Base-by-base conservation (phyloP, 2,329 filamentous ascomycete genomes). In the Aspergillus novoparasiticus region DNA sequence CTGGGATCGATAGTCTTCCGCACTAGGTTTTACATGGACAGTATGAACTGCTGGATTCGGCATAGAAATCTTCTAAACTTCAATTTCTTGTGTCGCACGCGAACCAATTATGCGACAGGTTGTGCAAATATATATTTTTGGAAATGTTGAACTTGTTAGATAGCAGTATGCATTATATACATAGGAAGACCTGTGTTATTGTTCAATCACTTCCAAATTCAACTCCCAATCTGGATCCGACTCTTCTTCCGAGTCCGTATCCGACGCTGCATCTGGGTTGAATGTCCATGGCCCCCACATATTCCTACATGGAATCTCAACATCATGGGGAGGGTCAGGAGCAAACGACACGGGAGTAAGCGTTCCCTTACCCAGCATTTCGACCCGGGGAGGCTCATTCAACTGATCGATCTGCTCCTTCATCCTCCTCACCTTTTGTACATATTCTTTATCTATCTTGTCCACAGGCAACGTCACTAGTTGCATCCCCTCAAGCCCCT, bases 401-500 rank as follows among this genome's bases (percentile, higher is more conserved):
- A 54, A 36, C 10, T 36, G 19, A 54, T 36, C 30, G 10, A 54
- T 36, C 19, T 54, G 51, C 30, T 36, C 4, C 30, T 54, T 54
- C 19, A 54, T 36, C 51, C n/a, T 14, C 51, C 51, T 36, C 30
- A 36, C 51, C 51, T 21, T 54, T 12, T 54, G 23, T 8, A 54
- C 11, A 21, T 36, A 54, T 6, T 12, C 30, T 23, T 36, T 23
- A n/a, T 36, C 51, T 12, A 54, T 36, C 32, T 16, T 54, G 6
- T 54, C 51, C 30, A 36, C 16, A 1, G 51, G 64, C 11, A 72
- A 21, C 60, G 71, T 71, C 41, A 76, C 69, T 66, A 77, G 69
- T 28, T 69, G 70, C 58, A 75, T 64, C 6, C 73, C 73, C 28
- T 72, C 69, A 8, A 77, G 60, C 1, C 75, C 75, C 57, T 74